Base-by-base conservation (phyloP, 805 yeast species). In the Clavispora fructus region DNA sequence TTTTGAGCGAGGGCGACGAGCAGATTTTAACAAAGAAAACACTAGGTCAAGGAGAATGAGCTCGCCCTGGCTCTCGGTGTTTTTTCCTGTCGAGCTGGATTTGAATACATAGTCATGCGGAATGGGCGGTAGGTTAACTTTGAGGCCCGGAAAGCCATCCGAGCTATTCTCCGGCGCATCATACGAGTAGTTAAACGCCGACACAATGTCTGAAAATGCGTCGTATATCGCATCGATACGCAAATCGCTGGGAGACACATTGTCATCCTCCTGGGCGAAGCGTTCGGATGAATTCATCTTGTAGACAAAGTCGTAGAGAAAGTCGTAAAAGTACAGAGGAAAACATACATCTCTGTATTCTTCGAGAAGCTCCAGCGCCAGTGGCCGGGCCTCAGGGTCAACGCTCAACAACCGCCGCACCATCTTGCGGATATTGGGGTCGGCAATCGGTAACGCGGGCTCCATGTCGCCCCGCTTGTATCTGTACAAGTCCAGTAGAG, bases 401-500 rank as follows among this genome's bases (percentile, higher is more conserved):
- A 83, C 59, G 38, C 71, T 63, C 10, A 88, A 79, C 85, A 94
- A 83, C 48, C 77, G 74, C 39, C 60, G 51, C 1, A 91, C 78
- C 53, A 94, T 61, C 28, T 74, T 69, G 48, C 77, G 73, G 1
- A 88, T 71, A 23, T 69, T 55, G 0, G 58, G 51, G 52, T 83
- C 82, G 13, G 73, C 73, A 17, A 87, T 77, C 7, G 75, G 73
- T 40, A 87, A 62, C 46, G 81, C 81, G 0, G 96, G 95, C 17
- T 62, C 61, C 57, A 76, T 82, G 48, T 85, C 90, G 2, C 81
- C 77, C 48, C 78, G 78, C 56, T 83, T 83, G 64, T 85, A 94
- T 63, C 83, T 87, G 71, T 87, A 92, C 50, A 91, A 69, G 58
- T 91, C 96, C 0, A 98, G 82, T 11, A 94, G 73, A 0, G 95